Percentiles rank a stretch among this genome's conserved stretches.
Evolutionary conservation across 176 grass and related monocot genomes (phyloP).

Genomic region (Calamus simplicifolius): DNA sequence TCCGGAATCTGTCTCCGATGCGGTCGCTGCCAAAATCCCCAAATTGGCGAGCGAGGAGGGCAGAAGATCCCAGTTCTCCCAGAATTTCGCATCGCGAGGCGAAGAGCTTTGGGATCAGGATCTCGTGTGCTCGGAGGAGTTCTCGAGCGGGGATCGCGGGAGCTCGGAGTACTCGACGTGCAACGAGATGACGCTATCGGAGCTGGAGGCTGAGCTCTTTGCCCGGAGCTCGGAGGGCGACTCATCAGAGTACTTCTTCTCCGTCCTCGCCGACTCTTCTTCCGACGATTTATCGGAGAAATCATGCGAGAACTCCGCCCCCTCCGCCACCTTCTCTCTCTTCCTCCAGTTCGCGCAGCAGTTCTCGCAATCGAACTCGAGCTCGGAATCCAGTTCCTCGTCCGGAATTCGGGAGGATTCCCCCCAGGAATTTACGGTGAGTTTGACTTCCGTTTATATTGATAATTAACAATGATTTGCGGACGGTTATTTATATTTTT

Average conservation of each 20-base stretch:
- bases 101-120: conserved; percentile 4
- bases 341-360: conserved; percentile 42
- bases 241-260: conserved; percentile 15
- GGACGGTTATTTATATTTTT: conserved; percentile 12
- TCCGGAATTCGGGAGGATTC: conserved; percentile 5
- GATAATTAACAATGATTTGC: neutral
- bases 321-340: conserved; percentile 44
- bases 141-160: conserved; percentile 15
- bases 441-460: neutral
- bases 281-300: conserved; percentile 1
- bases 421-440: conserved; percentile 17
- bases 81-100: conserved; percentile 1
- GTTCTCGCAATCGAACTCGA: conserved; percentile 27
- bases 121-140: conserved; percentile 42
- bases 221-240: conserved; percentile 7
- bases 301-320: neutral
- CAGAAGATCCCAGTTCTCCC: conserved; percentile 8
- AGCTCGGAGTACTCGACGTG: conserved; percentile 33
- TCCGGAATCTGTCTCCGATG: conserved; percentile 19
- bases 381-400: neutral
- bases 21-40: neutral
- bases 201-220: conserved; percentile 48
- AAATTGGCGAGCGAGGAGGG: neutral
- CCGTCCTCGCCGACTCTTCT: conserved; percentile 16
- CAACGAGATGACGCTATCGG: conserved; percentile 35